Conservation (phyloP, 352 stramenopile genomes). For the Pythium aquatile region DNA sequence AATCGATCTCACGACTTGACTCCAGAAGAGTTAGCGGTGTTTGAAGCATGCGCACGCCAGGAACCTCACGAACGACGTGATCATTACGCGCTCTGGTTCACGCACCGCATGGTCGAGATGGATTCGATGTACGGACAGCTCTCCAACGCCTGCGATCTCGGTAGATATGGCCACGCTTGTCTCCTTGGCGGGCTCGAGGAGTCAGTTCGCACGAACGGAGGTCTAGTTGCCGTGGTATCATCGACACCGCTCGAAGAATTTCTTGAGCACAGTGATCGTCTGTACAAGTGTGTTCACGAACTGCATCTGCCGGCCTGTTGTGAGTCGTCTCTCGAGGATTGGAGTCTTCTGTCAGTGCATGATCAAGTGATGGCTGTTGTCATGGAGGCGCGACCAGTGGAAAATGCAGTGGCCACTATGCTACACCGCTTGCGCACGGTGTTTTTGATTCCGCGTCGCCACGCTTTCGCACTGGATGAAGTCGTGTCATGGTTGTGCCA, state of each 20-base stretch:
- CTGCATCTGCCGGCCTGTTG: conserved; percentile 41
- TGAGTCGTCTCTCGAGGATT: conserved; percentile 50
- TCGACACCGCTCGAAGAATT: conserved; percentile 48
- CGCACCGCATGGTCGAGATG: conserved; percentile 48
- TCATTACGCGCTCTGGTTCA: conserved; percentile 53
- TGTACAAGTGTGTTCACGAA: conserved; percentile 59
- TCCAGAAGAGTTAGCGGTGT: conserved; percentile 35
- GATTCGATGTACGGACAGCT: conserved; percentile 65
- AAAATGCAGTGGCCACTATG: conserved; percentile 1
- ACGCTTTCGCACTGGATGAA: conserved; percentile 47
- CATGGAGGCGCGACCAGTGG: conserved; percentile 17
- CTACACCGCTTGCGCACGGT: conserved; percentile 49
- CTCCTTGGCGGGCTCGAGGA: background rate
- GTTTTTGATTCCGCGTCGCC: conserved; percentile 43
- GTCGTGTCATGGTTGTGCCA: conserved; percentile 50
- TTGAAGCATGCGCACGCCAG: conserved; percentile 33
- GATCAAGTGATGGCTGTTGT: conserved; percentile 53
- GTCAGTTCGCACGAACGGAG: background rate
- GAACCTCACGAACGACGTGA: conserved; percentile 27
- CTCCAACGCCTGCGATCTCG: conserved; percentile 42
- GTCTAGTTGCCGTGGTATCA: conserved; percentile 12
- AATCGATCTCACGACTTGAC: conserved; percentile 46
- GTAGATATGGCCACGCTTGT: conserved; percentile 30
- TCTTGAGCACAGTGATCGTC: conserved; percentile 45
- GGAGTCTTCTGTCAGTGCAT: conserved; percentile 49